Evolutionary conservation across 1,284 basidiomycete genomes (phyloP).

Genomic region (Moesziomyces sp.): DNA sequence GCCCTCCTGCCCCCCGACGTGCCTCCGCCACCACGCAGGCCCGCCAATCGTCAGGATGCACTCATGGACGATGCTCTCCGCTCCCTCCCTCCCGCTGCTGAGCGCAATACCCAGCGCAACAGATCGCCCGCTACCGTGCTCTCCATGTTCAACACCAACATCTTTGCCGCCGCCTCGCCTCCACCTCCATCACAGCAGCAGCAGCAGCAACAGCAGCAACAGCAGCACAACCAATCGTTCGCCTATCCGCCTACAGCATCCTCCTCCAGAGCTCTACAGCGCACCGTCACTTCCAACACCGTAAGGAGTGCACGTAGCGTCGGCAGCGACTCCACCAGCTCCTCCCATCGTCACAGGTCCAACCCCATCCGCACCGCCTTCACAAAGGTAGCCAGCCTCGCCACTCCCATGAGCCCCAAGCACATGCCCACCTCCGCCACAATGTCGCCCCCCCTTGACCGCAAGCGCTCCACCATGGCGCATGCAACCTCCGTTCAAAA

Average conservation of each 20-base stretch:
- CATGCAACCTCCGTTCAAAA: slow-evolving; percentile 29
- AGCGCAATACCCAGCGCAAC: slow-evolving; percentile 24
- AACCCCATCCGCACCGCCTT: slow-evolving; percentile 28
- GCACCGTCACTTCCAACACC: slow-evolving; percentile 22
- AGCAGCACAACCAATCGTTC: slow-evolving; percentile 3
- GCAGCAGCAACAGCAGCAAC: too few species aligned
- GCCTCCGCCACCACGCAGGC: slow-evolving; percentile 31
- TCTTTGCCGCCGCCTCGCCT: slow-evolving; percentile 6
- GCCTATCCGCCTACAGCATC: slow-evolving; percentile 20
- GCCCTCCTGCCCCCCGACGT: slow-evolving; percentile 25
- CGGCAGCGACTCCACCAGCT: slow-evolving; percentile 12
- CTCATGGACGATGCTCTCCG: slow-evolving; percentile 49
- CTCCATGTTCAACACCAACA: slow-evolving; percentile 35
- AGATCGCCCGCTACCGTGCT: slow-evolving; percentile 30
- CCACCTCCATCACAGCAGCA: background rate
- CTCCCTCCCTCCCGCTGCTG: slow-evolving; percentile 40
- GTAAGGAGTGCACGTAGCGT: slow-evolving; percentile 9
- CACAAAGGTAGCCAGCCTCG: slow-evolving; percentile 20
- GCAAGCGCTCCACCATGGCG: slow-evolving; percentile 12
- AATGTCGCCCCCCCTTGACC: slow-evolving; percentile 6
- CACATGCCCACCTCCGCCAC: slow-evolving; percentile 1
- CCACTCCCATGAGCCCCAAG: slow-evolving; percentile 21
- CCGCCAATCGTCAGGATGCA: slow-evolving; percentile 26
- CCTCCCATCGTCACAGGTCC: slow-evolving; percentile 14
- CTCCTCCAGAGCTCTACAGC: slow-evolving; percentile 14